Conservation (phyloP, 1,284 basidiomycete species). For the Cystobasidium pallidum region DNA sequence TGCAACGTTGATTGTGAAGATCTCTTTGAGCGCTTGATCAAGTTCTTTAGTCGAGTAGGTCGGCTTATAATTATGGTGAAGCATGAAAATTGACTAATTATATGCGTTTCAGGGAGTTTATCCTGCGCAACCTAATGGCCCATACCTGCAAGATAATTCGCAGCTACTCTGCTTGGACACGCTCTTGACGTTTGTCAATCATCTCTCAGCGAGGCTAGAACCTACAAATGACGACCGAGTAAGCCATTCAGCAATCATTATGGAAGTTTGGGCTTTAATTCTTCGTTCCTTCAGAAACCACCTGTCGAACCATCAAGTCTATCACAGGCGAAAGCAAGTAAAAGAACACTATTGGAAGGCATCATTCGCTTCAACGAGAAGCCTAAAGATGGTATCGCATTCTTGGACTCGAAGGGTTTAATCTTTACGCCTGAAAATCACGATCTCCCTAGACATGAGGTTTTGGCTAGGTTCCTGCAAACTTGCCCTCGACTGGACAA, state of each 20-base stretch:
- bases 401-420: slow-evolving; percentile 82
- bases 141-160: slow-evolving; percentile 71
- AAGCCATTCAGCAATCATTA: not conserved
- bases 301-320: slow-evolving; percentile 61
- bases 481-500: slow-evolving; percentile 86
- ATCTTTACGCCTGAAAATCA: slow-evolving; percentile 61
- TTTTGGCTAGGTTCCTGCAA: slow-evolving; percentile 80
- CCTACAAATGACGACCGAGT: not conserved
- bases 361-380: slow-evolving; percentile 91
- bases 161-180: slow-evolving; percentile 90
- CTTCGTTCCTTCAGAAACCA: not conserved
- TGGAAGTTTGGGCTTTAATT: no score
- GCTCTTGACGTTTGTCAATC: slow-evolving; percentile 80
- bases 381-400: slow-evolving; percentile 88
- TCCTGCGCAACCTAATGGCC: slow-evolving; percentile 65
- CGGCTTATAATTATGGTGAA: not conserved
- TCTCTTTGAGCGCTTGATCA: slow-evolving; percentile 86
- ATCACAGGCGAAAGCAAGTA: slow-evolving; percentile 75
- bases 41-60: slow-evolving; percentile 68
- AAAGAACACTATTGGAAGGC: slow-evolving; percentile 81
- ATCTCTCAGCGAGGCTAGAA: slow-evolving; percentile 80
- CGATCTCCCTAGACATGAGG: slow-evolving; percentile 66
- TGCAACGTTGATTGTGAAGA: slow-evolving; percentile 97
- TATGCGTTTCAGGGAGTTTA: slow-evolving; percentile 68
- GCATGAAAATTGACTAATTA: not conserved